Percentiles rank a stretch among this genome's conserved stretches.
phyloP scores from a whole-genome alignment of 768 basidiomycete species.

The Gloeopeniophorella convolvens region DNA sequence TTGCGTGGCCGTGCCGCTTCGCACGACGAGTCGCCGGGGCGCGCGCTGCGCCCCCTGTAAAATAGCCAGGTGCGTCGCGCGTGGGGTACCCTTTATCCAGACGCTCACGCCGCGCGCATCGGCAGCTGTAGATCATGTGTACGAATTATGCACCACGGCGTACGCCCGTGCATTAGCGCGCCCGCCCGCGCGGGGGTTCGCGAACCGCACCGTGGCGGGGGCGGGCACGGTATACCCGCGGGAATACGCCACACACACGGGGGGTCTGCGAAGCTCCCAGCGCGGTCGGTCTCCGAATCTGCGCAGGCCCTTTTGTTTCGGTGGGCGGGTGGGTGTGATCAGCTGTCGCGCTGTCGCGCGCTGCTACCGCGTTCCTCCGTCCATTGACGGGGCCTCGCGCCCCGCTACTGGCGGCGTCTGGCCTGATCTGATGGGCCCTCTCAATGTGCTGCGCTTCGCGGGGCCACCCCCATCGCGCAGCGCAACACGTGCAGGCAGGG shows the following conservation, averaged over 20 bases:
- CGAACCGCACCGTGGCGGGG: slow-evolving; percentile 9
- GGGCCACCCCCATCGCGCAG: slow-evolving; percentile 5
- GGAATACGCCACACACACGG: too few species aligned
- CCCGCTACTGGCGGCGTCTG: too few species aligned
- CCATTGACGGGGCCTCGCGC: too few species aligned
- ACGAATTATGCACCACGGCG: slow-evolving; percentile 2
- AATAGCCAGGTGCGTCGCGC: too few species aligned
- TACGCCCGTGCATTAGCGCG: slow-evolving; percentile 11
- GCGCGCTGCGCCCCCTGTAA: too few species aligned
- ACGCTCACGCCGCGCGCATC: slow-evolving; percentile 6
- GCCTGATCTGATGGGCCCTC: too few species aligned
- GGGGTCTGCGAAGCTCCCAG: too few species aligned
- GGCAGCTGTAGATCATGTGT: slow-evolving; percentile 9
- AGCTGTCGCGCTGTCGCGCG: too few species aligned
- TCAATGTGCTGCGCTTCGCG: too few species aligned
- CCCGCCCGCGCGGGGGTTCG: too few species aligned
- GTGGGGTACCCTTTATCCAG: slow-evolving; percentile 1
- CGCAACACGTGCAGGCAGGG: slow-evolving; percentile 9
- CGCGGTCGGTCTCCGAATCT: too few species aligned
- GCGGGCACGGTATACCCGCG: slow-evolving; percentile 14
- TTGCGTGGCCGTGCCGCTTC: too few species aligned
- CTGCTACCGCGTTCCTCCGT: slow-evolving; percentile 9
- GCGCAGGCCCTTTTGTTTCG: slow-evolving; percentile 17
- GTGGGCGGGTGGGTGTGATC: slow-evolving; percentile 16
- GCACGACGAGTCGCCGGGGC: neutral